phyloP scores from a whole-genome alignment of 768 basidiomycete genomes.

The Boletus reticuloceps region DNA sequence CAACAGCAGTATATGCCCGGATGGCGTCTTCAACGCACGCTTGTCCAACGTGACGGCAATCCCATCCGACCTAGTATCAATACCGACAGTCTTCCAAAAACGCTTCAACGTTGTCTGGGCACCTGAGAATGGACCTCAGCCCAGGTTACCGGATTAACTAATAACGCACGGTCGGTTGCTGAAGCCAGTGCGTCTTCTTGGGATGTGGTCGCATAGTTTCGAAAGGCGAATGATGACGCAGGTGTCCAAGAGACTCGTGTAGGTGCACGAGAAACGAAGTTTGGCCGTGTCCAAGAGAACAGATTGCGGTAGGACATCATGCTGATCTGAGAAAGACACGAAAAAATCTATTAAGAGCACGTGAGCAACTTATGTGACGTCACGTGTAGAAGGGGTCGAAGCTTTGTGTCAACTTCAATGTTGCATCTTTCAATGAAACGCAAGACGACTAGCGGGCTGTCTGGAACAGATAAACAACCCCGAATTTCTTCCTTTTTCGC shows the following conservation, averaged over 20 bases:
- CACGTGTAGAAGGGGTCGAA: slow-evolving; percentile 14
- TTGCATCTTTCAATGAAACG: slow-evolving; percentile 15
- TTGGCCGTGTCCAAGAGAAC: slow-evolving; percentile 4
- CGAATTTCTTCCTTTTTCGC: slow-evolving; percentile 44
- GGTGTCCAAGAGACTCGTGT: not conserved
- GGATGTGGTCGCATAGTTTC: slow-evolving; percentile 13
- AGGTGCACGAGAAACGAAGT: not conserved
- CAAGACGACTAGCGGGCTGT: not conserved
- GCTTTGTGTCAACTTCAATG: no score
- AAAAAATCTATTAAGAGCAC: slow-evolving; percentile 16
- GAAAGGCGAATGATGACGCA: not conserved
- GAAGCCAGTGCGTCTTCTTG: slow-evolving; percentile 48
- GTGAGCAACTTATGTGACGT: slow-evolving; percentile 23
- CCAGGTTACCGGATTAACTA: not conserved
- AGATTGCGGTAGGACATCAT: slow-evolving; percentile 9
- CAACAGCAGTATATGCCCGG: slow-evolving; percentile 70
- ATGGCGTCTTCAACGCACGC: slow-evolving; percentile 84
- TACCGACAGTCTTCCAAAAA: slow-evolving; percentile 92
- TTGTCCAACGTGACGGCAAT: slow-evolving; percentile 75
- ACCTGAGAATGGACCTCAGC: slow-evolving; percentile 44
- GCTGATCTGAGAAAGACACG: not conserved
- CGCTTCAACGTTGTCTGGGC: slow-evolving; percentile 84
- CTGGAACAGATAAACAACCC: slow-evolving; percentile 27
- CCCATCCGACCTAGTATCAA: slow-evolving; percentile 55
- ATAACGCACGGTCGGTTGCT: slow-evolving; percentile 60